A percentile compares a stretch with the other conserved stretches of the same genome.
phyloP scores from a whole-genome alignment of 176 grass and related monocot genomes.

The Rhipidocladum racemiflorum region DNA sequence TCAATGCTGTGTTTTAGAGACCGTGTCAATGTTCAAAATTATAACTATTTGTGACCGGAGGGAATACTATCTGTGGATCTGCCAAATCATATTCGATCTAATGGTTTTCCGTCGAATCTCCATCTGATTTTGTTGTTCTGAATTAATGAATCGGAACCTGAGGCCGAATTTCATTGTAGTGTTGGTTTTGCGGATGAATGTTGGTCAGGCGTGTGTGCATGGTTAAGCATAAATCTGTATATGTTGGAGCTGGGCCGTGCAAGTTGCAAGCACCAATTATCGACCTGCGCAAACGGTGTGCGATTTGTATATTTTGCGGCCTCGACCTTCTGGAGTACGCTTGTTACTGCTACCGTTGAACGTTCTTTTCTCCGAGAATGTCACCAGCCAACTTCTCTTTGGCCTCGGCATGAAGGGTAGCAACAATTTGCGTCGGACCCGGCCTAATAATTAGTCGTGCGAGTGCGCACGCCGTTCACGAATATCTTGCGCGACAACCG shows the following conservation, averaged over 20 bases:
- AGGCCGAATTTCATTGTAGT: not conserved
- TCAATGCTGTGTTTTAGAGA: too few relatives aligned
- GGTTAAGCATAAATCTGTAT: not conserved
- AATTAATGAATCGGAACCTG: not conserved
- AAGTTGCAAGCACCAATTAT: not conserved
- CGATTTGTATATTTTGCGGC: not conserved
- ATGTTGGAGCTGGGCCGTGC: not conserved
- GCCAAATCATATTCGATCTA: not conserved
- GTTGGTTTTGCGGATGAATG: not conserved
- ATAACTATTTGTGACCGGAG: too few relatives aligned
- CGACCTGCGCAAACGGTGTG: not conserved
- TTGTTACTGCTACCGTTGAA: not conserved
- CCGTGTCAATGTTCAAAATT: too few relatives aligned
- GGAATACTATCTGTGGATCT: not conserved
- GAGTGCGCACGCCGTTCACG: not conserved
- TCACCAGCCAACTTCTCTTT: not conserved
- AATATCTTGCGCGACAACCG: not conserved
- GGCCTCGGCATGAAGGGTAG: not conserved
- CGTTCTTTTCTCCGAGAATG: not conserved
- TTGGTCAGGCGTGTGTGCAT: not conserved
- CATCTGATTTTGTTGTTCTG: not conserved
- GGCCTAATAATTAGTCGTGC: not conserved
- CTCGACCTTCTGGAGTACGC: not conserved
- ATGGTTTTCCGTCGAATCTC: not conserved
- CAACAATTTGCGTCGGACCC: not conserved